Evolutionary conservation across 345 rosid species (phyloP), one percentile per base, ranked within the genome.

Genomic region (Carallia pectinifolia): DNA sequence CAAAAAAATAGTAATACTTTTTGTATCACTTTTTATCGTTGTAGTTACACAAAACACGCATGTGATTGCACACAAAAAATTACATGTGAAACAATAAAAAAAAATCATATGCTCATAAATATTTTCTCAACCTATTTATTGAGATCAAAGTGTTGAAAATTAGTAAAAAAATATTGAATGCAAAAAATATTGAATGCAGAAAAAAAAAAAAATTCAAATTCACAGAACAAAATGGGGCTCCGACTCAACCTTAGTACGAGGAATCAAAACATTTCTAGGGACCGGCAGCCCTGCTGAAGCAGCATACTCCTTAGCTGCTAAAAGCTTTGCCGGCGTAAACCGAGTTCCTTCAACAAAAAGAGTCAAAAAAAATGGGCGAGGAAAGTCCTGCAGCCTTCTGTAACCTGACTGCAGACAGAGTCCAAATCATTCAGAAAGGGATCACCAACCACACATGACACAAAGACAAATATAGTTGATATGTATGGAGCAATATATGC

Each of bases 291-390:
- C 96, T 62, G 84, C 79, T 63, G 99, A 88, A 66, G 88, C 85
- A 36, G 99, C 98, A 77, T 92, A 96, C 72, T 92, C 93, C 77
- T 90, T 98, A 77, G 99, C 98, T 12, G 99, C 99, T 83, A 85
- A 80, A 81, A 96, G 98, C 82, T 96, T 96, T 66, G 97, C 90
- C 81, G 83, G 90, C 0, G 99, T 96, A 76, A 92, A 96, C 65
- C 98, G 96, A 76, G 98, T 96, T 76, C 99, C 99, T 83, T 96
- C 99, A 40, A 92, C 99, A 78, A 96, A 96, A 70, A 96, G 95
- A 37, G 98, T 98, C 87, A 96, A 67, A 98, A 98, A 96, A 82
- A 96, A 96, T 67, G 99, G 95, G 67, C 70, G 76, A 38, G 99
- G 99, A 72, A 85, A 92, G 79, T 96, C 99, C 63, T 75, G 85